Base-by-base conservation (phyloP, 495 filamentous ascomycete species). In the Zalerion maritima region DNA sequence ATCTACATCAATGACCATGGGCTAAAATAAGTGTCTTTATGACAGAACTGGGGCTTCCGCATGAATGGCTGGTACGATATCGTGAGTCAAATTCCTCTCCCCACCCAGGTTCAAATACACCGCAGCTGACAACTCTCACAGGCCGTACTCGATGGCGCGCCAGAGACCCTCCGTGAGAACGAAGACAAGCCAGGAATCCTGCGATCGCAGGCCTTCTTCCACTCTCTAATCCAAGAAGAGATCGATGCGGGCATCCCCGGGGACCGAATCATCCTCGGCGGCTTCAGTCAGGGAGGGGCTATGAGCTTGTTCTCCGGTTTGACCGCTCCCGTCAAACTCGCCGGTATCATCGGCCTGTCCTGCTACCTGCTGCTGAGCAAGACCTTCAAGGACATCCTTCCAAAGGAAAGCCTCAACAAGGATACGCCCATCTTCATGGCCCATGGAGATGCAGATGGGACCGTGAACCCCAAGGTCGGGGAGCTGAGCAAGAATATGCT, bases 21-120 rank as follows among this genome's bases (percentile, higher is more conserved):
- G 18, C 37, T 41, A 10, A 44, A 21, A 11, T 1, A 7, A 13
- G 12, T 13, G 24, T 46, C 25, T 40, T 21, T 3, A 14, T 17
- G 20, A 33, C 38, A 84, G 80, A 84, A 89, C 49, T 57, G 67
- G 21, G 83, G 84, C 18, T 78, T 82, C 76, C 48, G 49, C 6
- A 86, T 93, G 81, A 82, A 85, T 3, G 82, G 78, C 12, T 94
- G 87, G 87, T 92, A 86, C 47, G 83, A 94, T 42, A 81, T 94
- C 42, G 67, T 77, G 54, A 73, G 77, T 54, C 44, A 51, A 22
- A 18, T 11, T 8, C 15, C n/a, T 14, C 6, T 24, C 0, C 16
- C 10, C 11, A 15, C 22, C 2, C 18, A 6, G 19, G 11, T 2
- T 10, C 14, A 12, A 3, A 11, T 1, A 24, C 4, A 13, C 18